Base-by-base conservation (phyloP, 345 rosid species). In the Microcos paniculata region DNA sequence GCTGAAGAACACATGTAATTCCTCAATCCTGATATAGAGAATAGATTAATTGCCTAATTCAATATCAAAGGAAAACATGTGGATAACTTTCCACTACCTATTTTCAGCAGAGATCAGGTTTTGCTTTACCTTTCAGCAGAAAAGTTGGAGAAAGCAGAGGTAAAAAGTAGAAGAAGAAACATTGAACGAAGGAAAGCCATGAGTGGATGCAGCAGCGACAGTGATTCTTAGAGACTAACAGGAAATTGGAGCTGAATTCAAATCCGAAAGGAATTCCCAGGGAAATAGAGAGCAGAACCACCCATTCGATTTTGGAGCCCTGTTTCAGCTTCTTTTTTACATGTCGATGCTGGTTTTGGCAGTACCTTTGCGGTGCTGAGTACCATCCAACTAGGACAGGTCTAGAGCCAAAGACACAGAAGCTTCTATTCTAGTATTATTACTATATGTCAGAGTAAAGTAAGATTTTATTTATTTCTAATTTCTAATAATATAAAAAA, bases 121-220 rank as follows among this genome's bases (percentile, higher is more conserved):
- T 55, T 15, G n/a, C 18, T 19, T 69, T 85, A 87, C 90, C 87
- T 82, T 66, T 75, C 82, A 24, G 80, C 79, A 52, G 75, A 77
- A 69, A 62, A 74, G 67, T 28, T 33, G 62, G 80, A 71, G 72
- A 79, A 68, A 4, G 78, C 63, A 58, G 33, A 70, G 14, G 80
- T 14, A 24, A 81, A 73, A 30, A 74, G 79, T 55, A 76, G 31
- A 35, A 85, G 43, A 62, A 81, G 66, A 59, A 81, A 69, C 49
- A 74, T 21, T 33, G 56, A 67, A 28, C 14, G 59, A 12, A 57
- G 24, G 23, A 70, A 75, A 74, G 83, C 85, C 88, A 87, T 84
- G 72, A 59, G 48, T 38, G 73, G 46, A 74, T 53, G 40, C 48
- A 40, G 11, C 31, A 24, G 53, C 12, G 31, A 66, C 19, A 28